These are phyloP conservation scores for Dispira simplex DNA, from an alignment of 192 early-diverging fungal species.

Conservation along the genomic window DNA sequence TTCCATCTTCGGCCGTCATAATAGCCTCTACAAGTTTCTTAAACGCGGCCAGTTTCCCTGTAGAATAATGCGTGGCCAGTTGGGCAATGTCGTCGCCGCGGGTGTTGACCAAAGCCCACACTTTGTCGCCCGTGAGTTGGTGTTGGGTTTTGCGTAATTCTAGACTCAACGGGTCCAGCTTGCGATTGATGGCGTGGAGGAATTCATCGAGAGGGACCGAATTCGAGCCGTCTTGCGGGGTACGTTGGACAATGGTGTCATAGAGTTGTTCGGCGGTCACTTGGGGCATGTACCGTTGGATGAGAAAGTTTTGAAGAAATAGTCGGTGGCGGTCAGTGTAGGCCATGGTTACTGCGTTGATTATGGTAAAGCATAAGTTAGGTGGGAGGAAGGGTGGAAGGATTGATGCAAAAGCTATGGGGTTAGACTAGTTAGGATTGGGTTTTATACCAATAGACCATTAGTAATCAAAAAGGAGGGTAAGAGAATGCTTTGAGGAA, in stretches of 20 bases:
- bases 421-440: too few species aligned
- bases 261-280: neutral
- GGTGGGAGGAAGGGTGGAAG: too few species aligned
- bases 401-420: too few species aligned
- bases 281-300: neutral
- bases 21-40: constrained; percentile 1
- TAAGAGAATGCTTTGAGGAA: too few species aligned
- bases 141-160: constrained; percentile 1
- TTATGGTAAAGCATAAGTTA: too few species aligned
- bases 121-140: neutral
- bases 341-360: neutral
- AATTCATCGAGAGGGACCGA: neutral
- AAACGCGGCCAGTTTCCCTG: neutral
- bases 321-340: constrained; percentile 3
- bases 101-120: constrained; percentile 7
- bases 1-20: neutral
- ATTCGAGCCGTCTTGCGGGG: neutral
- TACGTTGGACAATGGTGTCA: neutral
- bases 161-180: neutral
- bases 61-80: neutral
- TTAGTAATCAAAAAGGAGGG: too few species aligned
- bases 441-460: too few species aligned
- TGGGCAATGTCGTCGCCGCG: constrained; percentile 1
- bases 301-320: neutral
- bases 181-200: neutral